Percentiles rank a stretch among this genome's conserved stretches.
Evolutionary conservation across 306 rosid genomes (phyloP).

Genomic region (Casuarina equisetifolia): DNA sequence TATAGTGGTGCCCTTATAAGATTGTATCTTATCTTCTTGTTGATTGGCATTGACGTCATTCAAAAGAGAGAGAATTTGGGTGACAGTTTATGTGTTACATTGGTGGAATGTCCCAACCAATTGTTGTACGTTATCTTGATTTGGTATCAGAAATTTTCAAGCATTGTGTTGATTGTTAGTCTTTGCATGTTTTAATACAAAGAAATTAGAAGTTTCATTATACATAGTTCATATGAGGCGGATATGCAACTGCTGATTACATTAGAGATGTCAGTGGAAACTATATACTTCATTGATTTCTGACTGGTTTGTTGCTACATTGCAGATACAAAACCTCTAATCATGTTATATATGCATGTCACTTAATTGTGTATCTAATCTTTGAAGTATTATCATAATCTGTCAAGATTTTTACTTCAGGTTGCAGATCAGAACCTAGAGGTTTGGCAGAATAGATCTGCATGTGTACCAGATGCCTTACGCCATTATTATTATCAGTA

Average conservation of each 20-base stretch:
- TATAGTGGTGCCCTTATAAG: no score
- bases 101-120: no score
- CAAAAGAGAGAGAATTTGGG: no score
- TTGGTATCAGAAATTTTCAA: no score
- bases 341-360: constrained; percentile 12
- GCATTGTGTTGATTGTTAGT: no score
- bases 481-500: constrained; percentile 94
- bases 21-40: no score
- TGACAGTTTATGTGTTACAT: no score
- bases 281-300: neutral
- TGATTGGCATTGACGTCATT: no score
- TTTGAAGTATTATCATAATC: constrained; percentile 3
- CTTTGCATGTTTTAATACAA: neutral
- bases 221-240: neutral
- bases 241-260: neutral
- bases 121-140: no score
- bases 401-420: constrained; percentile 39
- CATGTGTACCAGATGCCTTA: constrained; percentile 92
- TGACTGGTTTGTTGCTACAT: neutral
- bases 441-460: constrained; percentile 79
- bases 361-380: constrained; percentile 24
- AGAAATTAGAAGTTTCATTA: neutral
- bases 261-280: constrained; percentile 5
- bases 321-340: constrained; percentile 8
- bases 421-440: constrained; percentile 87